Evolutionary conservation across 108 stramenopile species (phyloP), one percentile per base, ranked within the genome.

Genomic region (Fistulifera pelliculosa): DNA sequence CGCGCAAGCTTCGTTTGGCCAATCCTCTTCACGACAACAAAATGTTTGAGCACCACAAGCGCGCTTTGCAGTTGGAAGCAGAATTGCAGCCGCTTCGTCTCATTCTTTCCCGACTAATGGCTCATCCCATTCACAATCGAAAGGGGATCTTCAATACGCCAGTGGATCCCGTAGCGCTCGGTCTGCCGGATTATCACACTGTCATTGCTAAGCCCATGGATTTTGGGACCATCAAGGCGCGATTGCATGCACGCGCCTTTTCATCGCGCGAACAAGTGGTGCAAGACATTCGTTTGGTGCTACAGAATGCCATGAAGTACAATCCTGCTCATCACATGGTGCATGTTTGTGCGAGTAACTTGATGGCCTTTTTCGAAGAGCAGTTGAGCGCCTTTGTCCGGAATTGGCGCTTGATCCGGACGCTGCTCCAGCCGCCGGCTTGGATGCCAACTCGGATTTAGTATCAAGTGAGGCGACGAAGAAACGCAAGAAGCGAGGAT

Each of bases 281-380:
- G 17, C 49, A 62, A 18, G 78, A 79, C 38, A 69, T 79, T 41
- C 70, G 78, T 3, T 38, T 75, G 28, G 61, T 62, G 12, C 91
- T 91, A 65, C 40, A 60, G 49, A 99, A 99, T 56, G 90, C 95
- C 22, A 92, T 87, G 80, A 47, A 12, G 5, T 99, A 96, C 74
- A 97, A 97, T 71, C 90, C 92, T 8, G 76, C 85, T 11, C 38
- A 56, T 18, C 69, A 94, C 73, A 51, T 52, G 45, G 86, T 97
- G 21, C 75, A 95, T 69, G 39, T 55, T 18, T 72, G 78, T 38
- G 96, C 96, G 10, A 50, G 38, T 43, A 63, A 64, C 45, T 78
- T 97, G 27, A 47, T 58, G 35, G 45, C 47, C 11, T 73, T 61
- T 41, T 87, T 89, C 47, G 79, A 89, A 42, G 60, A 68, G n/a